Base-by-base conservation (phyloP, 495 filamentous ascomycete genomes). In the Hypoxylon intermedium region DNA sequence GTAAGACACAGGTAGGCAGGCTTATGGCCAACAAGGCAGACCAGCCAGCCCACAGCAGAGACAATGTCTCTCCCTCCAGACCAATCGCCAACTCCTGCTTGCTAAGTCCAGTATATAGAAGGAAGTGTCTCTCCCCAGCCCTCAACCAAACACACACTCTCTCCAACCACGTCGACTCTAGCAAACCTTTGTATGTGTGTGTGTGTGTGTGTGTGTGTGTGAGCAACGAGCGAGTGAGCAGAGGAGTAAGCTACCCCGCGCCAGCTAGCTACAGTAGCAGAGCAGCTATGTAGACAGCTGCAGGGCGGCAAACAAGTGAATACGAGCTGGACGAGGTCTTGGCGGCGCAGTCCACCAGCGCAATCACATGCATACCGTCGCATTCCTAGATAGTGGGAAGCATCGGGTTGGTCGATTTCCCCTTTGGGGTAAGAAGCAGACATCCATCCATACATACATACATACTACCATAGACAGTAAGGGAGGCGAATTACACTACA, bases 291-390 rank as follows among this genome's bases (percentile, higher is more conserved):
- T 41, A 41, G 34, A 37, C 34, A 37, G 34, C 34, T 37, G 61
- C 55, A 65, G 45, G 62, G 56, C 62, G 50, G 62, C 62, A 60
- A 34, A 48, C 40, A 31, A 52, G n/a, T n/a, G n/a, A 60, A 65
- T 65, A 65, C 62, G 62, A 65, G 62, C 53, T 63, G 42, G 24
- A 54, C n/a, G 24, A 3, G 30, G 18, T 57, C 59, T 65, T 65
- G 62, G 62, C 62, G 46, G 23, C 50, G 45, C 26, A 12, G 20
- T 28, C 12, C 2, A 7, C 41, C n/a, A 9, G 28, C 41, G 12
- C 41, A 44, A 15, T 23, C 41, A 28, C 41, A 44, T 28, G 20
- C 41, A 44, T 23, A 44, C 41, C 19, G 41, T 21, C 38, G 38
- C 38, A 41, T 41, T 15, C 34, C n/a, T 4, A 1, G 34, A 37